These are phyloP conservation scores for Plasmodium coatneyi DNA, from an alignment of 169 alveolate species.

Conservation along the genomic window DNA sequence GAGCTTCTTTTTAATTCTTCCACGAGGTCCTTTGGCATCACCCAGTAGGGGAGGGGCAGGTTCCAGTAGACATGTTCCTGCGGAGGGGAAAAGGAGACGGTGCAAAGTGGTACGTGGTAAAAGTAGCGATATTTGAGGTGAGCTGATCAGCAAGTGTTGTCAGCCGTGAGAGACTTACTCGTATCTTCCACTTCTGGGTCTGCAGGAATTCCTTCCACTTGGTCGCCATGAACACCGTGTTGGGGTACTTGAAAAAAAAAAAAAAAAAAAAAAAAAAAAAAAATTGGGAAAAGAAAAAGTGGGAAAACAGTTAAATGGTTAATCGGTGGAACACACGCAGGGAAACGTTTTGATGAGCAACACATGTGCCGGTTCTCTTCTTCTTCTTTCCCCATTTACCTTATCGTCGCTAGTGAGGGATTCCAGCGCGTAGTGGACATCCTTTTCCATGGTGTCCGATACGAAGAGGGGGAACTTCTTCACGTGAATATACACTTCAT, in stretches of 20 bases:
- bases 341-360: not conserved
- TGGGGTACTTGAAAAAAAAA: slow-evolving; percentile 39
- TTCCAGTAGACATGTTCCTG: slow-evolving; percentile 64
- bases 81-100: not conserved
- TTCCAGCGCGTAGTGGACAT: slow-evolving; percentile 29
- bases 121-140: not conserved
- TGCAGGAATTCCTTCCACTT: slow-evolving; percentile 47
- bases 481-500: slow-evolving; percentile 41
- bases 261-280: not conserved
- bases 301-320: not conserved
- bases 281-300: not conserved
- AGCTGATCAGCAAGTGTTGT: not conserved
- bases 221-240: slow-evolving; percentile 61
- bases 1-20: slow-evolving; percentile 35
- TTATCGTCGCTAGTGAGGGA: slow-evolving; percentile 15
- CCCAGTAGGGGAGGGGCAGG: slow-evolving; percentile 61
- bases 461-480: slow-evolving; percentile 55
- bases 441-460: slow-evolving; percentile 61
- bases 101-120: not conserved
- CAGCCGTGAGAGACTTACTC: not conserved
- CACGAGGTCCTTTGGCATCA: slow-evolving; percentile 27
- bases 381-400: not conserved
- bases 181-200: slow-evolving; percentile 25
- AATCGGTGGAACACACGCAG: not conserved
- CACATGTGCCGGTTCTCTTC: not conserved